Evolutionary conservation across 1,284 basidiomycete genomes (phyloP), one percentile per base, ranked within the genome.

Genomic region (Puccinia coronata): DNA sequence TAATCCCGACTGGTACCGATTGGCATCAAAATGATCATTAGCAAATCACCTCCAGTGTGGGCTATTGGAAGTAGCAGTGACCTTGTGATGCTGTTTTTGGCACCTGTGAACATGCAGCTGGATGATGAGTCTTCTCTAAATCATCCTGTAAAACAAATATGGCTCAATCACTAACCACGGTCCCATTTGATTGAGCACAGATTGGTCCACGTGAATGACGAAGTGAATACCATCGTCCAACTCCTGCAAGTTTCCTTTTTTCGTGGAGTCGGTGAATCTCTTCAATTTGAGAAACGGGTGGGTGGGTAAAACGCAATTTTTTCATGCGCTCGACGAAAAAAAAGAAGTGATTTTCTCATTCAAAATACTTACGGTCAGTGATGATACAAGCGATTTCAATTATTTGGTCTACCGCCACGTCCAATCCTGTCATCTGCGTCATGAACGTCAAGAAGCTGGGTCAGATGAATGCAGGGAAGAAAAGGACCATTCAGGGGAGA

Each of bases 381-480:
- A 86, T 71, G 59, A 86, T 85, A 61, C 84, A 84, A 0, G 86
- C 86, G 0, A 86, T 81, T 67, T 86, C 86, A 3, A 86, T 59
- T 55, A 86, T 82, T 2, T 84, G 82, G 36, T 86, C 86, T 11
- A 70, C 78, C 1, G 82, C 72, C 2, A 83, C 65, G 47, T 83
- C 81, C 23, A 86, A 79, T 0, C 85, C 85, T 14, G 85, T 85
- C 86, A 86, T 86, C 76, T 83, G 83, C 23, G n/a, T 14, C 34
- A 47, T 61, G 31, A 18, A 12, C 65, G 39, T 61, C 16, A 23
- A 53, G 47, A 14, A 23, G 14, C 8, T 47, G 43, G 16, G 6
- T 16, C 43, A 47, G 6, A 6, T 47, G 6, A 6, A 47, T 6
- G 43, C 43, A 51, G 25, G 53, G 51, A 73, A 20, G 2, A 36